Base-by-base conservation (phyloP, 2,329 filamentous ascomycete species). In the Penicillium brevicompactum region DNA sequence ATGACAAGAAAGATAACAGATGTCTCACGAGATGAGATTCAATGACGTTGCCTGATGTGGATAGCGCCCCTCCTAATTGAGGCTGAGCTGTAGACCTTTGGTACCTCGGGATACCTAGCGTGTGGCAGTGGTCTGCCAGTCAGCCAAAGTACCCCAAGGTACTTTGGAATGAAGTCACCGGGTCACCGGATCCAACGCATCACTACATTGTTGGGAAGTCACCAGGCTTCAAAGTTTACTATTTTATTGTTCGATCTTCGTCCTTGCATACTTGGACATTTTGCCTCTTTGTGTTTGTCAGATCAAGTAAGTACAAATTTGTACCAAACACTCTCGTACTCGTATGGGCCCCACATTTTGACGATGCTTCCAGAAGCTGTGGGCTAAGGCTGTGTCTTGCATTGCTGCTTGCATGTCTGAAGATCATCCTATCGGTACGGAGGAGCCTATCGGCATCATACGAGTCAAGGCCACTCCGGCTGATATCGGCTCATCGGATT, bases 11-110 rank as follows among this genome's bases (percentile, higher is more conserved):
- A 46, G 30, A 32, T 16, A 9, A 21, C 40, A 13, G n/a, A 18
- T 31, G 52, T 51, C 49, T 45, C 52, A 54, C 46, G 34, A n/a
- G 52, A 42, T 37, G 34, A 30, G 18, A 48, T 34, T 54, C 24
- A 45, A 51, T 55, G 47, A 55, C 47, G 51, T 46, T 54, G 45
- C 14, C 44, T 37, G 47, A 51, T 40, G 52, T 41, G 46, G 46
- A 43, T 46, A 50, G 22, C 18, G 47, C 52, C 47, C 52, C 52
- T 54, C 52, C 18, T 46, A 13, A 13, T 31, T 16, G 47, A 55
- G 52, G 52, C 51, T 54, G 51, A 45, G 24, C 41, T 50, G 32
- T 51, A 37, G 34, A 54, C n/a, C 32, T 2, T 3, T 10, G 52
- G 41, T 46, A 51, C 52, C 18, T 51, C 6, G 11, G 24, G 34